Percentiles rank a stretch among this genome's conserved stretches.
Evolutionary conservation across 1,284 basidiomycete genomes (phyloP).

Genomic region (Cryptococcus sp.): DNA sequence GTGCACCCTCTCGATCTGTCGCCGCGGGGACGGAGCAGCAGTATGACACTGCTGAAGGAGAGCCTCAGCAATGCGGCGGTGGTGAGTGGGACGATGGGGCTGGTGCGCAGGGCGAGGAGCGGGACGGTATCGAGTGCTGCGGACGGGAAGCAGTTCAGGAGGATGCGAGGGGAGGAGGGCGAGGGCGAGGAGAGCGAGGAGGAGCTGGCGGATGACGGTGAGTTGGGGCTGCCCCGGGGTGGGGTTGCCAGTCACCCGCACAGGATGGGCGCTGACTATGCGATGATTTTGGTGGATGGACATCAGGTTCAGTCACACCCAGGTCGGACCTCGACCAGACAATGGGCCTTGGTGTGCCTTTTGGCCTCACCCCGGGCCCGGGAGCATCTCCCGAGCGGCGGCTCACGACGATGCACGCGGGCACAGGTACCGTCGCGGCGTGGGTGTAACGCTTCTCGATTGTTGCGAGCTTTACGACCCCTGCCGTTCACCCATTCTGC

Average conservation of each 20-base stretch:
- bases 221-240: too few relatives aligned
- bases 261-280: background rate
- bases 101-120: conserved; percentile 20
- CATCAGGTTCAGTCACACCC: background rate
- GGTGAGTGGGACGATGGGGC: conserved; percentile 4
- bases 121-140: conserved; percentile 15
- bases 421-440: too few relatives aligned
- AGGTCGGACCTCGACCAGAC: background rate
- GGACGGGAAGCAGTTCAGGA: conserved; percentile 1
- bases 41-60: conserved; percentile 14
- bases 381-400: too few relatives aligned
- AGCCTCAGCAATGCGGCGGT: conserved; percentile 10
- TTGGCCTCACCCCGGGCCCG: background rate
- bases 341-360: background rate
- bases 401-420: too few relatives aligned
- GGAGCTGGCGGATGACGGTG: background rate
- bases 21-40: conserved; percentile 12
- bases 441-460: too few relatives aligned
- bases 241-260: background rate
- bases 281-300: too few relatives aligned
- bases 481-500: too few relatives aligned
- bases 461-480: too few relatives aligned
- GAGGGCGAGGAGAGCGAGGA: background rate
- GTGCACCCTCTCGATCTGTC: conserved; percentile 1
- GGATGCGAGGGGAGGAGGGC: background rate